Base-by-base conservation (phyloP, 2,329 filamentous ascomycete species). In the Scopulariopsis brevicaulis region DNA sequence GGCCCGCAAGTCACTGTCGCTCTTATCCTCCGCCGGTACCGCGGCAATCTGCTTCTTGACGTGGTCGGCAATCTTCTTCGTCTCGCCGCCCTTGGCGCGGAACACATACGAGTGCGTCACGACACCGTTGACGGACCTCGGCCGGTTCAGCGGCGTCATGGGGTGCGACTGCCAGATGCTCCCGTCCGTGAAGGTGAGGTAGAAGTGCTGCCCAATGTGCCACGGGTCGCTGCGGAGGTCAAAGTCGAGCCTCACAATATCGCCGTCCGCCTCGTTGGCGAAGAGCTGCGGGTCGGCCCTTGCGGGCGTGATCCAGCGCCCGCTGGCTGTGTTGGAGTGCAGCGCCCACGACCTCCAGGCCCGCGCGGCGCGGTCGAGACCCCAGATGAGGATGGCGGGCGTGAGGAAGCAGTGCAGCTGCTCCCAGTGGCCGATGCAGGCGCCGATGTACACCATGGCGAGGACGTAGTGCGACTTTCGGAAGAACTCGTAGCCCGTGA, bases 401-500 rank as follows among this genome's bases (percentile, higher is more conserved):
- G 88, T 76, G 66, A 90, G 77, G 72, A 86, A 90, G 66, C 84
- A 88, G 53, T 79, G 76, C 4, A 91, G 73, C 55, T 83, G 73
- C 55, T 76, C 68, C 88, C 87, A 92, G 66, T 92, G 88, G 1
- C 79, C 87, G 80, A 86, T 90, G 69, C 86, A 86, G 3, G 86
- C 86, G 4, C 85, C 88, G 14, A 91, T 80, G 68, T 89, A 92
- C 4, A 90, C 68, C 72, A 87, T 82, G 12, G 87, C 88, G 2
- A 90, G 73, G 14, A 90, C 74, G 63, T 89, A 89, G 66, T 91
- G 87, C 0, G 80, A 73, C 66, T 89, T 90, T 60, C 86, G 79
- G 75, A 91, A 91, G 70, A 87, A 84, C 64, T 91, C 88, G 68
- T 92, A 90, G 2, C 88, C 88, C 0, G 85, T 89, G 54, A 78